phyloP scores from a whole-genome alignment of 495 filamentous ascomycete genomes.

The Podospora sp. region DNA sequence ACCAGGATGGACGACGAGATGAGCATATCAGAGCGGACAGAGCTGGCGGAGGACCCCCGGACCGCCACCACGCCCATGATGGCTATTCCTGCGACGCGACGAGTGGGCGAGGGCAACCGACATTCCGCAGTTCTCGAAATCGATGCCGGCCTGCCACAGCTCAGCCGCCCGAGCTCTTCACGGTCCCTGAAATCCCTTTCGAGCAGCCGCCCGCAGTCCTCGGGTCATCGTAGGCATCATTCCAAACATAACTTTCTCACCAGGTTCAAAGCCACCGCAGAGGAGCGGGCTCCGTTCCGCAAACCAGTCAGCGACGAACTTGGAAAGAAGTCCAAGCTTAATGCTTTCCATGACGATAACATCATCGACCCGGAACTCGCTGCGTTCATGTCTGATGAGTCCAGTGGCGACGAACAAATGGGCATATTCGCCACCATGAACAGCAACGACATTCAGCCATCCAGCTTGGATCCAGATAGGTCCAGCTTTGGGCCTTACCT shows the following conservation, averaged over 20 bases:
- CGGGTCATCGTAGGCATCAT: conserved; percentile 79
- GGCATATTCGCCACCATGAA: conserved; percentile 78
- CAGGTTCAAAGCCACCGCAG: conserved; percentile 53
- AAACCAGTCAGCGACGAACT: conserved; percentile 68
- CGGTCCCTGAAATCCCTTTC: conserved; percentile 84
- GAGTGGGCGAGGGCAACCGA: conserved; percentile 78
- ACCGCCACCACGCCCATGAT: conserved; percentile 65
- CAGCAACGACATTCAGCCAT: conserved; percentile 44
- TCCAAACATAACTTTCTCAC: conserved; percentile 81
- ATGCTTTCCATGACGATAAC: conserved; percentile 94
- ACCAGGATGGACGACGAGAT: conserved; percentile 39
- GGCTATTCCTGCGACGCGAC: conserved; percentile 86
- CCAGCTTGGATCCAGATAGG: conserved; percentile 51
- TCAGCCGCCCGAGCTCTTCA: conserved; percentile 83
- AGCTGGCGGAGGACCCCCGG: conserved; percentile 46
- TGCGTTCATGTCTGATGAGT: conserved; percentile 92
- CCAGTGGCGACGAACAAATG: conserved; percentile 88
- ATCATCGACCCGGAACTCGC: conserved; percentile 97
- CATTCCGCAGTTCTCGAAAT: conserved; percentile 92
- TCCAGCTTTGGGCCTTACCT: conserved; percentile 55
- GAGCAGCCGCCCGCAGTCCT: conserved; percentile 67
- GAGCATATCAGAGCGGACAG: conserved; percentile 45
- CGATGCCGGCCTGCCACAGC: conserved; percentile 53
- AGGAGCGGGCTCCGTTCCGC: conserved; percentile 88
- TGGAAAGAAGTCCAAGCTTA: conserved; percentile 63